Percentiles rank a stretch among this genome's conserved stretches.
Conservation (phyloP, 1,139 yeast species). For the Diutina neorugosa region DNA sequence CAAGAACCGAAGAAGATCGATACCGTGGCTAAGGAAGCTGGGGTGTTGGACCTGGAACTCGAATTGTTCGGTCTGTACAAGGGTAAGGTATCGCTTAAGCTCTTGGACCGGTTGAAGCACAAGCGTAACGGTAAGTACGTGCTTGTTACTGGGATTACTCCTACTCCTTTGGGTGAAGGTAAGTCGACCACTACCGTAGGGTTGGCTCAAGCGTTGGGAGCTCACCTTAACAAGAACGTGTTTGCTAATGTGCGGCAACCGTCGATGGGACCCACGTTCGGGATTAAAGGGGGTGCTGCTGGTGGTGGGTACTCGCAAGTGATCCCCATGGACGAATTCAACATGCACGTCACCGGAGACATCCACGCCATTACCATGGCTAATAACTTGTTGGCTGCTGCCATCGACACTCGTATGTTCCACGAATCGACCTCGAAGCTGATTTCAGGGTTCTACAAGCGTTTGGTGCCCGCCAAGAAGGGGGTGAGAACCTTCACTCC, state of each 20-base stretch:
- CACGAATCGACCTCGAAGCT: slow-evolving; percentile 90
- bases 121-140: slow-evolving; percentile 68
- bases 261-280: slow-evolving; percentile 98
- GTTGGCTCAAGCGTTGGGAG: slow-evolving; percentile 90
- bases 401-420: slow-evolving; percentile 97
- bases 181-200: slow-evolving; percentile 97
- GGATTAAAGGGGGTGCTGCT: slow-evolving; percentile 99
- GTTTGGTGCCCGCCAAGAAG: slow-evolving; percentile 81
- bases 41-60: slow-evolving; percentile 68
- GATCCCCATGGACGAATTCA: slow-evolving; percentile 98
- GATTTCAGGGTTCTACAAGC: slow-evolving; percentile 60
- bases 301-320: slow-evolving; percentile 99
- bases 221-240: slow-evolving; percentile 64
- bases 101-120: slow-evolving; percentile 11
- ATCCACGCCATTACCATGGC: slow-evolving; percentile 97
- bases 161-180: slow-evolving; percentile 98
- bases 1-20: slow-evolving; percentile 81
- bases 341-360: slow-evolving; percentile 96
- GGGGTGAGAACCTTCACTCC: slow-evolving; percentile 70
- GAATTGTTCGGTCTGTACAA: slow-evolving; percentile 89
- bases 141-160: slow-evolving; percentile 94
- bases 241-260: slow-evolving; percentile 98
- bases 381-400: slow-evolving; percentile 91
- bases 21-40: slow-evolving; percentile 75
- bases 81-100: slow-evolving; percentile 58